Conservation (phyloP, 495 filamentous ascomycete species). For the Aspergillus olivimuriae region DNA sequence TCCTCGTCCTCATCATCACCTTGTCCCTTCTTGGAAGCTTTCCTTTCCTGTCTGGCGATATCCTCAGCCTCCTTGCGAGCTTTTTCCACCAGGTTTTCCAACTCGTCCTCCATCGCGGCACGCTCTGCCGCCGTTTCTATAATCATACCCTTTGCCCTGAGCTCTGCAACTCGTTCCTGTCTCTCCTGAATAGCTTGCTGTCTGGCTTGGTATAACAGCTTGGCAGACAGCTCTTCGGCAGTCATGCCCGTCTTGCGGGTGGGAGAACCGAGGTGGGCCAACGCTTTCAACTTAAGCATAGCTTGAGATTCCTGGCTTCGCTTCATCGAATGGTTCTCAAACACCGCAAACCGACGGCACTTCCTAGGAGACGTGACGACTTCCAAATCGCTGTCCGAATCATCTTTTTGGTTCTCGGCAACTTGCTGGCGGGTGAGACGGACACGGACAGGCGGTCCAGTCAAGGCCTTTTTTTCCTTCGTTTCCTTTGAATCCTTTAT, state of each 20-base stretch:
- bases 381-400: slow-evolving; percentile 65
- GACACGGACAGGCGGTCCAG: slow-evolving; percentile 30
- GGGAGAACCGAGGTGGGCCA: slow-evolving; percentile 68
- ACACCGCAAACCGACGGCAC: slow-evolving; percentile 47
- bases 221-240: slow-evolving; percentile 59
- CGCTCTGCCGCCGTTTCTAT: slow-evolving; percentile 85
- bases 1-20: slow-evolving; percentile 49
- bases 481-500: too few species aligned
- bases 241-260: slow-evolving; percentile 57
- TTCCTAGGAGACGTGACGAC: slow-evolving; percentile 45
- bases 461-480: slow-evolving; percentile 17
- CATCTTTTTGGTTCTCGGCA: slow-evolving; percentile 36
- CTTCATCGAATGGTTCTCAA: slow-evolving; percentile 59
- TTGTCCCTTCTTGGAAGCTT: slow-evolving; percentile 59
- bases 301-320: slow-evolving; percentile 55
- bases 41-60: slow-evolving; percentile 70
- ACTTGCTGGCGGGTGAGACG: slow-evolving; percentile 32
- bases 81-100: slow-evolving; percentile 82
- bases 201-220: slow-evolving; percentile 61
- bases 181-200: slow-evolving; percentile 74
- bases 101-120: slow-evolving; percentile 67
- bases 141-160: slow-evolving; percentile 70
- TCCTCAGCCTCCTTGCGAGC: slow-evolving; percentile 74
- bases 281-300: slow-evolving; percentile 59
- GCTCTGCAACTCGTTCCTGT: slow-evolving; percentile 68